Conservation (phyloP, 83 land plant species). For the Isoetes engelmannii region DNA sequence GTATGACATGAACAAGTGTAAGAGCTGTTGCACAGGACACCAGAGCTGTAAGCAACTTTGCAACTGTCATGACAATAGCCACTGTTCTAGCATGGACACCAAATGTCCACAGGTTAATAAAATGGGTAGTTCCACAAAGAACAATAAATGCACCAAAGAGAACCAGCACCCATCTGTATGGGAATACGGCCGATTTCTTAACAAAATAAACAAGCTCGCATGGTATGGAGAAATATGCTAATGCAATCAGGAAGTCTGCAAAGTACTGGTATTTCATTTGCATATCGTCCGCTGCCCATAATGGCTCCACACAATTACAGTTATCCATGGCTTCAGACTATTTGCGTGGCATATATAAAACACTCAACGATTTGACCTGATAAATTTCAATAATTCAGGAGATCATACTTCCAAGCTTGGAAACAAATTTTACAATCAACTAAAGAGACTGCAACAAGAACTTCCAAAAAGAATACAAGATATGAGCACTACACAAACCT, state of each 20-base stretch:
- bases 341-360: too few species aligned
- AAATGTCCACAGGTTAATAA: slow-evolving; percentile 4
- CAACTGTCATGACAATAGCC: background rate
- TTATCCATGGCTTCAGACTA: background rate
- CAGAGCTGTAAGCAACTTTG: background rate
- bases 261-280: background rate
- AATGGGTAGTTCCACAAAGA: slow-evolving; percentile 1
- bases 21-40: slow-evolving; percentile 1
- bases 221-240: background rate
- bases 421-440: too few species aligned
- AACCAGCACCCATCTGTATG: slow-evolving; percentile 1
- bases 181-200: background rate
- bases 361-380: too few species aligned
- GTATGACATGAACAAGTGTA: background rate
- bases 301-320: slow-evolving; percentile 1
- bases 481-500: too few species aligned
- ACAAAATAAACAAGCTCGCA: slow-evolving; percentile 1
- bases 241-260: background rate
- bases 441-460: too few species aligned
- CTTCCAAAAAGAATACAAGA: too few species aligned
- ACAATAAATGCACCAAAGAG: background rate
- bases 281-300: background rate
- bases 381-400: too few species aligned
- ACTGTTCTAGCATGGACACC: background rate
- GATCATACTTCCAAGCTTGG: too few species aligned